Percentiles rank a stretch among this genome's conserved stretches.
phyloP scores from a whole-genome alignment of 1,139 yeast species.

The Kluyveromyces sp. region DNA sequence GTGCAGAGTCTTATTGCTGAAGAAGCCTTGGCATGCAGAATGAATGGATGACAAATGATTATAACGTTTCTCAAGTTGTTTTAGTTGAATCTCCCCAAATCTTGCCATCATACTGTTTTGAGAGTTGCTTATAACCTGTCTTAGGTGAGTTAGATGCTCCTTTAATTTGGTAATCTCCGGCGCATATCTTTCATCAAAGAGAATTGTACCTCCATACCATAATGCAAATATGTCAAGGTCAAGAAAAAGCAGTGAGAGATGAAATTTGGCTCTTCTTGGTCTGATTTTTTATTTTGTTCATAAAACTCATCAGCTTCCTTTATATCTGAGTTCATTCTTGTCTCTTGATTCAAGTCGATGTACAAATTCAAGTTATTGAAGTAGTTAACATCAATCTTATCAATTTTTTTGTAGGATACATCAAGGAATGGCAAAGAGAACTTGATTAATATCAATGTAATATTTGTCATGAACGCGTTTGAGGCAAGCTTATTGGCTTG shows the following conservation, averaged over 20 bases:
- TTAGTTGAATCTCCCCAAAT: constrained; percentile 36
- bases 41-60: constrained; percentile 38
- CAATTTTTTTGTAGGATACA: constrained; percentile 55
- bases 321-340: constrained; percentile 70
- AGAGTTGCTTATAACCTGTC: constrained; percentile 29
- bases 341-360: constrained; percentile 68
- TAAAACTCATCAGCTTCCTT: constrained; percentile 59
- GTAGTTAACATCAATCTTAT: constrained; percentile 68
- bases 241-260: constrained; percentile 83
- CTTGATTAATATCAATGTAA: constrained; percentile 56
- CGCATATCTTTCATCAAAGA: constrained; percentile 49
- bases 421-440: constrained; percentile 83
- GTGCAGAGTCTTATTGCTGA: constrained; percentile 48
- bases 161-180: constrained; percentile 33
- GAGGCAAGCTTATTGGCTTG: constrained; percentile 59
- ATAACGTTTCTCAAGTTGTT: constrained; percentile 39
- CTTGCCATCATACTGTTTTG: constrained; percentile 24
- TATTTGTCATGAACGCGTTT: constrained; percentile 78
- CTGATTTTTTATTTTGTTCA: constrained; percentile 30
- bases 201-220: constrained; percentile 73
- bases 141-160: constrained; percentile 40
- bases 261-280: constrained; percentile 48
- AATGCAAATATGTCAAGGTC: constrained; percentile 72
- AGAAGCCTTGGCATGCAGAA: constrained; percentile 52
- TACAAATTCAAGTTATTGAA: constrained; percentile 40